These are phyloP conservation scores for Micromonas pusilla DNA, from an alignment of 139 green algal species.

Conservation along the genomic window DNA sequence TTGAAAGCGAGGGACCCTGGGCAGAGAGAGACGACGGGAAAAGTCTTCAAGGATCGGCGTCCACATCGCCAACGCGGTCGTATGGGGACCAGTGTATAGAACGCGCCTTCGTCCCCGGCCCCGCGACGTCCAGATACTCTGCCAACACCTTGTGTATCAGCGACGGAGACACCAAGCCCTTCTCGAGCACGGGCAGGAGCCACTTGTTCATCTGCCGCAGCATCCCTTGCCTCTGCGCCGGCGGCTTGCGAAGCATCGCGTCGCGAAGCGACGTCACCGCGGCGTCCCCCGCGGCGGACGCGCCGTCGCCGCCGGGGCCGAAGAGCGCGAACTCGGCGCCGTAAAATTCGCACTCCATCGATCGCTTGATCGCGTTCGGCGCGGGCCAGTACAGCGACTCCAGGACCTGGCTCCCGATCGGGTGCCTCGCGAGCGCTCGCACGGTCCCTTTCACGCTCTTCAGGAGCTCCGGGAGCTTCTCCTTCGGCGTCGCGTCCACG, in stretches of 20 bases:
- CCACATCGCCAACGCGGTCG: no score
- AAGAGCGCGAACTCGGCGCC: constrained; percentile 42
- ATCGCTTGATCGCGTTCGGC: background rate
- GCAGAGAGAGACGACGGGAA: no score
- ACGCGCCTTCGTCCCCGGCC: background rate
- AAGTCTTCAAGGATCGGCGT: no score
- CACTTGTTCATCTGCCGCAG: constrained; percentile 33
- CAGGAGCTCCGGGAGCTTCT: constrained; percentile 18
- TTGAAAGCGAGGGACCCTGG: no score
- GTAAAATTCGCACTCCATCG: constrained; percentile 42
- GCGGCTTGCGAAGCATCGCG: background rate
- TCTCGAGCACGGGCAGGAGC: constrained; percentile 43
- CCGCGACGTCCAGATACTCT: constrained; percentile 33
- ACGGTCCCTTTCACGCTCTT: constrained; percentile 18
- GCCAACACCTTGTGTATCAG: constrained; percentile 39
- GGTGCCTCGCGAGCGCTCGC: constrained; percentile 22
- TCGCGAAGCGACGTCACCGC: background rate
- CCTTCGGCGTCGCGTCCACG: constrained; percentile 29
- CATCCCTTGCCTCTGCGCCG: constrained; percentile 25
- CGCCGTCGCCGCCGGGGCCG: background rate
- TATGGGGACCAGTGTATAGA: no score
- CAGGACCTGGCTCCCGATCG: constrained; percentile 24
- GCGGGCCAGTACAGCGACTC: constrained; percentile 34
- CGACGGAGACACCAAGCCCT: constrained; percentile 44
- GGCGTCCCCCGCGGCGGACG: background rate